A percentile compares a stretch with the other conserved stretches of the same genome.
Conservation (phyloP, 164 flowering plant species). For the Sedum album region DNA sequence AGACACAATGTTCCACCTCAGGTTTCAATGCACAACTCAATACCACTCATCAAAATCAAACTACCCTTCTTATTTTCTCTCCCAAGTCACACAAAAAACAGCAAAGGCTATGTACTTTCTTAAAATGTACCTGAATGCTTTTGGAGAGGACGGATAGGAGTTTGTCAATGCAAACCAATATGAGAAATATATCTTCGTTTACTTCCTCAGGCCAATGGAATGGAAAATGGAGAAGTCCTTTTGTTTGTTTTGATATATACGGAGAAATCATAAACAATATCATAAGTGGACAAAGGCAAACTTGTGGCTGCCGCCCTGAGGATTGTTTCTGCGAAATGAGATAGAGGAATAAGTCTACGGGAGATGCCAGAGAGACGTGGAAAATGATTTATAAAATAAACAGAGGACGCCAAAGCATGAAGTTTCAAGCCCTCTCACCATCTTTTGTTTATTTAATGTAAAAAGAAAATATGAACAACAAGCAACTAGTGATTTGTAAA, state of each 20-base stretch:
- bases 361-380: not conserved
- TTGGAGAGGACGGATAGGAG: not conserved
- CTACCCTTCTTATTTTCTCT: not conserved
- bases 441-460: not conserved
- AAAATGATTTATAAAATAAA: not conserved
- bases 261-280: not conserved
- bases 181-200: not conserved
- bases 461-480: not conserved
- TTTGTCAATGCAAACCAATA: not conserved
- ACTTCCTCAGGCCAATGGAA: not conserved
- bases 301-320: not conserved
- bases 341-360: not conserved
- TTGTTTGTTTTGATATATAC: not conserved
- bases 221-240: slow-evolving; percentile 1
- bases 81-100: not conserved
- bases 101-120: not conserved
- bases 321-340: not conserved
- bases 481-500: not conserved
- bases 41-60: not conserved
- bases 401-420: not conserved
- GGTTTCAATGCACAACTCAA: not conserved
- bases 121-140: not conserved
- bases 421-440: slow-evolving; percentile 1
- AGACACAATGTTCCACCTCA: not conserved
- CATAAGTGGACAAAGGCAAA: not conserved